Base-by-base conservation (phyloP, 495 filamentous ascomycete species). In the Hypoxylon perforatum region DNA sequence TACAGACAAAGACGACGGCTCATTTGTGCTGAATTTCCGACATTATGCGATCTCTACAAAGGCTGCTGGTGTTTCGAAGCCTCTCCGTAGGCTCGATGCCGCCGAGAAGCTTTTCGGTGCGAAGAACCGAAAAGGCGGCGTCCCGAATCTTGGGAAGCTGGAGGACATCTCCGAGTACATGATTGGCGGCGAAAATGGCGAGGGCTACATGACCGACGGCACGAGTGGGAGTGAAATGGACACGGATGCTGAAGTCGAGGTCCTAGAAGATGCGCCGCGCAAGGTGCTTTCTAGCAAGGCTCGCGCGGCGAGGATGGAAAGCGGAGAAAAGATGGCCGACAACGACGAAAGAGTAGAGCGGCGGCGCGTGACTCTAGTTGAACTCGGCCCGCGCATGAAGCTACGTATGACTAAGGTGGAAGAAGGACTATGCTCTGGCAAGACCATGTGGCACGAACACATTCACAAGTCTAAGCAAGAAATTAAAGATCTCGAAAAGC, bases 361-460 rank as follows among this genome's bases (percentile, higher is more conserved):
- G 74, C 86, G 91, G 46, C 92, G 90, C 2, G 91, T 99, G 8
- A 97, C 95, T 73, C 79, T 98, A 21, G 88, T 96, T 2, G 95
- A 99, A 75, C 80, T 98, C 8, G 95, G 95, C 0, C 95, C 95
- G 2, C 88, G 95, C 52, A 86, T 99, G 90, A 90, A 85, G 68
- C 78, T 99, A 30, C 86, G 94, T 41, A 84, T 99, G 85, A 90
- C 90, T 52, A 98, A 99, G 78, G 94, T 99, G 10, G 95, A 99
- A 74, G 96, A 98, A 64, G 96, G 93, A 14, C 76, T 98, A 11
- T 97, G 93, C 71, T 85, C 87, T 30, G 95, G 95, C 38, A 94
- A 92, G 78, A 85, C 97, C 33, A 91, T 99, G 90, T 98, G 96
- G 95, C 96, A 99, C 78, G 93, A 97, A 71, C 95, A 89, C 70